These are phyloP conservation scores for Yamadazyma siamensis DNA, from an alignment of 1,139 yeast species.

Conservation along the genomic window DNA sequence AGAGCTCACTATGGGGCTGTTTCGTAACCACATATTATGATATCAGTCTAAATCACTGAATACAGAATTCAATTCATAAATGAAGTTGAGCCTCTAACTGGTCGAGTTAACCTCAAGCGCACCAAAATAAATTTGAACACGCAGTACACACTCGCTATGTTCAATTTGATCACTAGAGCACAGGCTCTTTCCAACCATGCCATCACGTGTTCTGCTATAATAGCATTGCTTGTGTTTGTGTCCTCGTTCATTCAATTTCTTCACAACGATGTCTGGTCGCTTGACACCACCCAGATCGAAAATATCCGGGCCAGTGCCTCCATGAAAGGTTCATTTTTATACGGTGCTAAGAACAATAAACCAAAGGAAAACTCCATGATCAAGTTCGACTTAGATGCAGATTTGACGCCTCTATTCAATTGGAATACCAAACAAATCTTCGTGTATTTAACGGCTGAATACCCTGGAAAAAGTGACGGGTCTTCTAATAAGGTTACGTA, in stretches of 20 bases:
- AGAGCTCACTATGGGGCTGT: too few species aligned
- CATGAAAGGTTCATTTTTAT: conserved; percentile 63
- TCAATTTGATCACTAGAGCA: conserved; percentile 37
- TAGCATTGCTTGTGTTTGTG: conserved; percentile 44
- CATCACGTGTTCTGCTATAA: conserved; percentile 47
- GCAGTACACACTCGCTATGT: too few species aligned
- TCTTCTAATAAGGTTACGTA: conserved; percentile 69
- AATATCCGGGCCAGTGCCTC: conserved; percentile 41
- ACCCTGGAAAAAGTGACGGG: conserved; percentile 56
- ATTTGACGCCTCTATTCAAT: conserved; percentile 72
- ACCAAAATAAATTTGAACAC: too few species aligned
- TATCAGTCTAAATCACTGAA: too few species aligned
- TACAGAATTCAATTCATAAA: too few species aligned
- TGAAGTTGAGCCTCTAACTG: too few species aligned
- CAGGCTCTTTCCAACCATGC: conserved; percentile 59
- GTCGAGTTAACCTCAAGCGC: too few species aligned
- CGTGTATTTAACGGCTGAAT: conserved; percentile 85
- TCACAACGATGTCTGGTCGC: conserved; percentile 38
- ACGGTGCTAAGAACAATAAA: conserved; percentile 65
- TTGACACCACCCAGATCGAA: conserved; percentile 39
- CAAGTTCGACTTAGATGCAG: conserved; percentile 65
- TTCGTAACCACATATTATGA: too few species aligned
- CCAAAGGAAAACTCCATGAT: conserved; percentile 80
- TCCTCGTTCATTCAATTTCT: conserved; percentile 51
- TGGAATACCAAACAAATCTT: conserved; percentile 98